phyloP scores from a whole-genome alignment of 176 grass and related monocot species.

The Triticum turgidum region DNA sequence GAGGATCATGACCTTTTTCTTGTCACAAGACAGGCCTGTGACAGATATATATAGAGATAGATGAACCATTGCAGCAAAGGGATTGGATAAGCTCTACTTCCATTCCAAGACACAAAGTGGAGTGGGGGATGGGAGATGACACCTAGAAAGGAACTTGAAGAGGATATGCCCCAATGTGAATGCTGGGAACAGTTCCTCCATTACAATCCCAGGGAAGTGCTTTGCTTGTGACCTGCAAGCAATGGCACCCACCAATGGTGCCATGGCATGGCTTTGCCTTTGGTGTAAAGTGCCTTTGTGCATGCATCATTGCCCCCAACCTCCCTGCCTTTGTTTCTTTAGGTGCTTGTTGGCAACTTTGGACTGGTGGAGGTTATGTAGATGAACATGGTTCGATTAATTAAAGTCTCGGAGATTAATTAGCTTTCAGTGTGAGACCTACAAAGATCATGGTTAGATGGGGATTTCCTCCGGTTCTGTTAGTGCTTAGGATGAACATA shows the following conservation, averaged over 20 bases:
- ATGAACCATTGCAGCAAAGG: constrained; percentile 17
- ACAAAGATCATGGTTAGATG: constrained; percentile 8
- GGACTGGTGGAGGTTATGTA: constrained; percentile 32
- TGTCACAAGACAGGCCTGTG: constrained; percentile 23
- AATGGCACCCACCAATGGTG: constrained; percentile 51
- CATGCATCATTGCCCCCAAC: constrained; percentile 25
- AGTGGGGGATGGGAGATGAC: constrained; percentile 16
- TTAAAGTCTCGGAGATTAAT: background rate
- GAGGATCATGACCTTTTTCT: constrained; percentile 24
- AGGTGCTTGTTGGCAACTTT: constrained; percentile 34
- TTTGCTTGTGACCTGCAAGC: constrained; percentile 18
- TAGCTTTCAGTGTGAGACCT: constrained; percentile 13
- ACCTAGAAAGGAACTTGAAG: constrained; percentile 37
- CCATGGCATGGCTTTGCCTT: constrained; percentile 19
- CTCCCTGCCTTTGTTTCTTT: constrained; percentile 20
- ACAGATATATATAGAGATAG: constrained; percentile 2
- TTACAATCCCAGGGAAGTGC: constrained; percentile 24
- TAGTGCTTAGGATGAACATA: background rate
- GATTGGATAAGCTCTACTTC: constrained; percentile 51
- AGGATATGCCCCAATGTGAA: constrained; percentile 45
- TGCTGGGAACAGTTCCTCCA: constrained; percentile 42
- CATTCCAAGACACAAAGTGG: constrained; percentile 9
- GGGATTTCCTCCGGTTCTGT: background rate
- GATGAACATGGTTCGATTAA: constrained; percentile 28
- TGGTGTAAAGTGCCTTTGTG: constrained; percentile 41